Evolutionary conservation across 225 moss, liverwort and hornwort species (phyloP).

Genomic region (Polytrichum commune): DNA sequence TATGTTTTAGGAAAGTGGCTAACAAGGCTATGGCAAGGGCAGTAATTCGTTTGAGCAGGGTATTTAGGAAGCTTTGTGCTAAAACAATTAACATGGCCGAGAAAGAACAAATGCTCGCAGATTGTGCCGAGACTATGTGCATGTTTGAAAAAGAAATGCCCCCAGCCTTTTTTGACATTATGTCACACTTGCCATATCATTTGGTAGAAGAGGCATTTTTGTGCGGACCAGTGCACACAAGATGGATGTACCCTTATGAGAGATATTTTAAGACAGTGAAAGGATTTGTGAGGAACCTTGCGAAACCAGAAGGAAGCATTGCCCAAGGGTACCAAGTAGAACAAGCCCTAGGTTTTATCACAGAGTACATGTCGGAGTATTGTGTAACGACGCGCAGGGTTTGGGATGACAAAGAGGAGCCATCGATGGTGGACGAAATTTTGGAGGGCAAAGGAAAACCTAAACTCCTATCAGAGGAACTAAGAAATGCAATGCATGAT

Average conservation of each 20-base stretch:
- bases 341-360: too few species aligned
- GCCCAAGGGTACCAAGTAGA: too few species aligned
- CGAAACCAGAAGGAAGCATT: too few species aligned
- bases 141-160: background rate
- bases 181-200: background rate
- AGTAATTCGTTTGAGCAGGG: background rate
- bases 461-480: too few species aligned
- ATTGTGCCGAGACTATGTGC: background rate
- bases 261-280: too few species aligned
- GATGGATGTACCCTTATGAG: conserved; percentile 10
- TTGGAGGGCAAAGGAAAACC: too few species aligned
- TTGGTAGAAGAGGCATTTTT: background rate
- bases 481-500: too few species aligned
- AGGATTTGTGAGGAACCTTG: background rate
- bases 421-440: background rate
- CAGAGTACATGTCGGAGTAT: background rate
- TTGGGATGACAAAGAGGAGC: background rate
- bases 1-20: background rate
- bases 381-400: rapidly evolving
- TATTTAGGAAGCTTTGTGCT: background rate
- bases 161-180: background rate
- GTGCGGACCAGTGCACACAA: background rate
- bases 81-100: background rate
- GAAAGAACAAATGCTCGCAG: background rate
- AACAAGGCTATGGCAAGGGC: background rate